Percentiles rank a stretch among this genome's conserved stretches.
These are phyloP conservation scores for Mycena galericulata DNA, from an alignment of 768 basidiomycete species.

Conservation along the genomic window DNA sequence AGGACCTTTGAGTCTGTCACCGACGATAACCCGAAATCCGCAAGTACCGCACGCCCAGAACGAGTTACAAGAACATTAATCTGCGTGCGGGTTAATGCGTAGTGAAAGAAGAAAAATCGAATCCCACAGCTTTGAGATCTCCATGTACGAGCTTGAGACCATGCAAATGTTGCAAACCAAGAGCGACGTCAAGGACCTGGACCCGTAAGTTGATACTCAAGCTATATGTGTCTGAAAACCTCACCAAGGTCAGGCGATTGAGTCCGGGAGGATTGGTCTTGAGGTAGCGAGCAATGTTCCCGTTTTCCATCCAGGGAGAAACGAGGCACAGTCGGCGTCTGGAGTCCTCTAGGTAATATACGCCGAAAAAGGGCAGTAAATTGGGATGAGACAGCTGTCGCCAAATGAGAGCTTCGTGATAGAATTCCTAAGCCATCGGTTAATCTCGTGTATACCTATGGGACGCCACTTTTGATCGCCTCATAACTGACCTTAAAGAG, in stretches of 20 bases:
- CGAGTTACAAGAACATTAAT: conserved; percentile 42
- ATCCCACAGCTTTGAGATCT: conserved; percentile 47
- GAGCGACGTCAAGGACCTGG: conserved; percentile 40
- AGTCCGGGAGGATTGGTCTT: conserved; percentile 33
- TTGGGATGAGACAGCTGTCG: conserved; percentile 47
- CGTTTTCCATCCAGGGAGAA: conserved; percentile 54
- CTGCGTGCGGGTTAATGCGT: conserved; percentile 20
- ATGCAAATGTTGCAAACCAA: conserved; percentile 46
- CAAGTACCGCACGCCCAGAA: conserved; percentile 40
- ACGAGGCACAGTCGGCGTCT: conserved; percentile 43
- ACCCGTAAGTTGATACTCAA: too few species aligned
- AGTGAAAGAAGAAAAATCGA: neutral
- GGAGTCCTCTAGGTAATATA: conserved; percentile 35
- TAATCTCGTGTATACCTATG: neutral
- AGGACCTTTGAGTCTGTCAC: conserved; percentile 37
- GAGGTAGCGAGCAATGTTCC: conserved; percentile 47
- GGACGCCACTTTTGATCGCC: too few species aligned
- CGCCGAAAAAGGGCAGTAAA: conserved; percentile 47
- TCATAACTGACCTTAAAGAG: conserved; percentile 19
- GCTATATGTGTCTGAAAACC: too few species aligned
- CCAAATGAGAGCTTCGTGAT: conserved; percentile 41
- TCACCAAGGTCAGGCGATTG: conserved; percentile 47
- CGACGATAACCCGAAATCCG: conserved; percentile 45
- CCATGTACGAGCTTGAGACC: conserved; percentile 43
- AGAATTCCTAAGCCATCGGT: conserved; percentile 25